Percentiles rank a stretch among this genome's conserved stretches.
phyloP scores from a whole-genome alignment of 192 early-diverging fungal genomes.

The Phlyctochytrium planicorne region DNA sequence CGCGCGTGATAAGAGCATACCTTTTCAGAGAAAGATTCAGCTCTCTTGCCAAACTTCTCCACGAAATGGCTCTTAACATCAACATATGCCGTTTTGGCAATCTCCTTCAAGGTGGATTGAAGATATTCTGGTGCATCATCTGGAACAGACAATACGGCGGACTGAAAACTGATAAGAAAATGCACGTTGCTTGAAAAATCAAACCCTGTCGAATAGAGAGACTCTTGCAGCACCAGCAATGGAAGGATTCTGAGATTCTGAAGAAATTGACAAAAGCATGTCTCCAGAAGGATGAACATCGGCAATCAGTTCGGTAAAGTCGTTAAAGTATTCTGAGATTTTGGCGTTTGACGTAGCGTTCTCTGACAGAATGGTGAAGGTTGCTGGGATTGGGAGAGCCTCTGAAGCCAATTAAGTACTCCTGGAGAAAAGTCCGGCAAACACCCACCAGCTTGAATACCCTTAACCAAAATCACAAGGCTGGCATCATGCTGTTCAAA shows the following conservation, averaged over 20 bases:
- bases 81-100: background rate
- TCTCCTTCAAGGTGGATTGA: conserved; percentile 6
- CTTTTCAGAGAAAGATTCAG: background rate
- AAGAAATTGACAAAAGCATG: conserved; percentile 16
- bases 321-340: conserved; percentile 14
- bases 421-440: no score
- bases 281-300: conserved; percentile 5
- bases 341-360: background rate
- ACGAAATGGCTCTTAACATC: background rate
- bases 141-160: no score
- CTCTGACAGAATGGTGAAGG: conserved; percentile 1
- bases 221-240: conserved; percentile 16
- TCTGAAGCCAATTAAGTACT: conserved; percentile 5
- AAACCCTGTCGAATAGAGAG: conserved; percentile 8
- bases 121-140: conserved; percentile 6
- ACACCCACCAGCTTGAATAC: no score
- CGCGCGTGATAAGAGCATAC: no score
- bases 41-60: background rate
- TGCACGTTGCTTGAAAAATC: background rate
- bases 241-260: background rate
- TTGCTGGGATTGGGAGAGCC: background rate
- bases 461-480: conserved; percentile 4
- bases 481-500: conserved; percentile 1
- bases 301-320: conserved; percentile 19
- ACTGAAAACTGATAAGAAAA: no score